Base-by-base conservation (phyloP, 768 basidiomycete species). In the Mycena metata region DNA sequence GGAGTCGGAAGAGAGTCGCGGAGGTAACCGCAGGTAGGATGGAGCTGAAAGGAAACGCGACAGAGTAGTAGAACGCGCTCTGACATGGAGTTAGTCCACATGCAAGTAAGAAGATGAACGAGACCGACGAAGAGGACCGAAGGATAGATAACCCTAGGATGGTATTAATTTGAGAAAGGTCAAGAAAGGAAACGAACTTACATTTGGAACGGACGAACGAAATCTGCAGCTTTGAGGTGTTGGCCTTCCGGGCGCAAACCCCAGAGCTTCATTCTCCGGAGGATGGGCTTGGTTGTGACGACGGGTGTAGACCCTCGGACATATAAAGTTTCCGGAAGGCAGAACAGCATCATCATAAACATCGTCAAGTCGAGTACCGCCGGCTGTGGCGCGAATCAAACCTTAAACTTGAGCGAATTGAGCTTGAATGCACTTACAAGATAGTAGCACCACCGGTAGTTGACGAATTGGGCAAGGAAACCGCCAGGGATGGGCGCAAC, bases 1-100 rank as follows among this genome's bases (percentile, higher is more conserved):
- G 42, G 19, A 51, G 30, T 11, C 59, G 55, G 67, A 73, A 73
- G 16, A 73, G 69, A 16, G 69, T 71, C n/a, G 72, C 72, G 3
- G 64, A 66, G 36, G 72, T 73, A 3, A 73, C 72, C 13, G 70
- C 70, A 16, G 72, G 72, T 4, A 73, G 67, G 42, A 73, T 73
- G 10, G 67, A 69, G 33, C 63, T 45, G 19, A 71, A 36, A 0
- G 60, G 42, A 16, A 69, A 73, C 17, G 67, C 60, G 23, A 69
- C 49, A 2, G 61, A 58, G 54, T 73, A 73, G 51, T 69, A 73
- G 41, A 71, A 17, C 4, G 72, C 72, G 39, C 39, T 39, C 39
- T 39, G 39, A 39, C 2, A 39, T 2, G 39, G 39, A 39, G 39
- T 39, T 39, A 39, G 39, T 10, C 2, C 39, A 15, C 11, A 39